phyloP scores from a whole-genome alignment of 768 basidiomycete genomes.

The Suillus paluster region DNA sequence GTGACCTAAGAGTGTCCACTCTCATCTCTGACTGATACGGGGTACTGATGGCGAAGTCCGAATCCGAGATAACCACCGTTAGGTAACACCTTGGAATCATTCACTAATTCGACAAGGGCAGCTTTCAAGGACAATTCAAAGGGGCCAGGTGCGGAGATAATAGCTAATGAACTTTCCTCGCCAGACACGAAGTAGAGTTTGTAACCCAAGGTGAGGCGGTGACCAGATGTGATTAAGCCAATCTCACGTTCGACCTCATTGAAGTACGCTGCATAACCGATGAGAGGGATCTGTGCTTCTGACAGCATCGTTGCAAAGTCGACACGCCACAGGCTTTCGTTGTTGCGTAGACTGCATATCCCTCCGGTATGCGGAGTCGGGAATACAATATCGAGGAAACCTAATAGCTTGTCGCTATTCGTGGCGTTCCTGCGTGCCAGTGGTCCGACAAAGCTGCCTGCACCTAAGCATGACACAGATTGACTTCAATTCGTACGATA shows the following conservation, averaged over 20 bases:
- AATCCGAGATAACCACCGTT: conserved; percentile 40
- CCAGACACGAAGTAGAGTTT: conserved; percentile 36
- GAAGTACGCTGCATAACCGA: conserved; percentile 48
- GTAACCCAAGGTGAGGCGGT: conserved; percentile 50
- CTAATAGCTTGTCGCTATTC: conserved; percentile 48
- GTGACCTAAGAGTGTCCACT: conserved; percentile 18
- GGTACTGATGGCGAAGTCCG: conserved; percentile 41
- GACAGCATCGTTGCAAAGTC: conserved; percentile 39
- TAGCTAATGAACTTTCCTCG: not conserved
- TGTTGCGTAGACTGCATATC: conserved; percentile 40
- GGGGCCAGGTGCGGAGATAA: conserved; percentile 3
- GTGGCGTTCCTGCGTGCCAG: conserved; percentile 57
- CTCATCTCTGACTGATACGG: conserved; percentile 21
- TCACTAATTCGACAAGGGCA: conserved; percentile 30
- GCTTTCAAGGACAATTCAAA: conserved; percentile 17
- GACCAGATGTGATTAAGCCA: conserved; percentile 42
- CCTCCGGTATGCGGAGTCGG: conserved; percentile 53
- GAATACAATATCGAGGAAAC: conserved; percentile 55
- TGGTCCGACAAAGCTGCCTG: conserved; percentile 52
- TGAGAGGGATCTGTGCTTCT: conserved; percentile 13
- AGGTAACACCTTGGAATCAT: conserved; percentile 32
- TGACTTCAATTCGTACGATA: not conserved
- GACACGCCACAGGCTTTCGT: conserved; percentile 38
- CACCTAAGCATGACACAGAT: conserved; percentile 25
- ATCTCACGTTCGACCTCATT: conserved; percentile 53